Base-by-base conservation (phyloP, 139 green algal genomes). In the Chlorella sorokiniana region DNA sequence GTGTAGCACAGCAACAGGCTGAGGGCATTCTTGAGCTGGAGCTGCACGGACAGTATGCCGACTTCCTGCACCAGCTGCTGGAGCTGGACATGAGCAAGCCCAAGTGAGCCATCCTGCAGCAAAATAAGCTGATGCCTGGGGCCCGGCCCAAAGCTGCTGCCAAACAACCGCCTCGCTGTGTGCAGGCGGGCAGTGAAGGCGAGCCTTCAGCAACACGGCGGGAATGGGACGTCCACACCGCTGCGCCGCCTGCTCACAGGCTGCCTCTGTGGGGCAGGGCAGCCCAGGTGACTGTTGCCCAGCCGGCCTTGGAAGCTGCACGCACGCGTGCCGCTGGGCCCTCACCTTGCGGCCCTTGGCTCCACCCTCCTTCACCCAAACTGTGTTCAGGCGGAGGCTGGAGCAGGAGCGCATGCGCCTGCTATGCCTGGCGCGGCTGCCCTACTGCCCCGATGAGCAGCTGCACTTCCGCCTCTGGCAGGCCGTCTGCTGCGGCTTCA, bases 361-460 rank as follows among this genome's bases (percentile, higher is more conserved):
- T n/a, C n/a, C n/a, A n/a, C n/a, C n/a, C n/a, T n/a, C n/a, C n/a
- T n/a, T n/a, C n/a, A n/a, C n/a, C n/a, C n/a, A n/a, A n/a, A n/a
- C n/a, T n/a, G 6, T 18, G 20, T 8, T 25, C 73, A 79, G 77
- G 33, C 35, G 67, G 25, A 22, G 42, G 3, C 23, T 75, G 63
- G 64, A 75, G 6, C 45, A 11, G 64, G 33, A 82, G 77, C 77
- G 52, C 11, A 14, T 78, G 67, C 78, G 40, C 25, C 38, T 83
- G 67, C 67, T 78, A 22, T 76, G 78, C 78, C 52, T 83, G 29
- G 37, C 35, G 11, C 40, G 67, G 11, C 29, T 78, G 38, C 67
- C 78, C 48, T 78, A 83, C 37, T 54, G 37, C 35, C 45, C 67
- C 2, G 67, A 83, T 23, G 31, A 72, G 5, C 52, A 38, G 18